A percentile compares a stretch with the other conserved stretches of the same genome.
Evolutionary conservation across 441 rosid species (phyloP).

Genomic region (Erodium texanum): DNA sequence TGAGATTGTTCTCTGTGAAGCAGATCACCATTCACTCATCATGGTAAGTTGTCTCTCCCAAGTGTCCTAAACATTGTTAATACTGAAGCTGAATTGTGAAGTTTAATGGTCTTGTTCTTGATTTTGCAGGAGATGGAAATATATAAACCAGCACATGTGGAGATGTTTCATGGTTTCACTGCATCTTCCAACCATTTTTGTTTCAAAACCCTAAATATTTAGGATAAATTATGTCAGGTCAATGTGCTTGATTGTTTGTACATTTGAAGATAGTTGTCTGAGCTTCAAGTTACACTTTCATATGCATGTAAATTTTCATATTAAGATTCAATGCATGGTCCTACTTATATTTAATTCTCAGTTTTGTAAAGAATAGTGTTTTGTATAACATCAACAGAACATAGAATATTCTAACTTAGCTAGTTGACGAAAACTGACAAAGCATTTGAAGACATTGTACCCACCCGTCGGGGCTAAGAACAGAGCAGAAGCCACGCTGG

Average conservation of each 20-base stretch:
- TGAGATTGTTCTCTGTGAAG: constrained; percentile 3
- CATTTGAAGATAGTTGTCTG: not conserved
- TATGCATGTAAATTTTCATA: not conserved
- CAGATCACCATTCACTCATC: not conserved
- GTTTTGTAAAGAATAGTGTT: too few species aligned
- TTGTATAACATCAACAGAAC: too few species aligned
- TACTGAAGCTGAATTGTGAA: not conserved
- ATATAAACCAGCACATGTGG: not conserved
- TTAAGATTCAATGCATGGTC: not conserved
- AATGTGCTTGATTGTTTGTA: not conserved
- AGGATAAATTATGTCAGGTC: not conserved
- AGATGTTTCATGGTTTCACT: not conserved
- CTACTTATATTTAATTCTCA: not conserved
- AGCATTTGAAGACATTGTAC: too few species aligned
- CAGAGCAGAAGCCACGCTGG: too few species aligned
- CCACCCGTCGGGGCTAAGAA: too few species aligned
- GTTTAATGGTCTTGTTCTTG: not conserved
- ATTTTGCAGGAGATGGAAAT: constrained; percentile 2
- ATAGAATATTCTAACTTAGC: too few species aligned
- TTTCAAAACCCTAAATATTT: not conserved
- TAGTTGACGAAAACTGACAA: too few species aligned
- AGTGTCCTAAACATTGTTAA: not conserved
- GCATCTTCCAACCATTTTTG: not conserved
- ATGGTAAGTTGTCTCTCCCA: not conserved
- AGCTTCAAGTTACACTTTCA: too few species aligned